These are phyloP conservation scores for Adansonia rubrostipa DNA, from an alignment of 441 rosid genomes.

Conservation along the genomic window DNA sequence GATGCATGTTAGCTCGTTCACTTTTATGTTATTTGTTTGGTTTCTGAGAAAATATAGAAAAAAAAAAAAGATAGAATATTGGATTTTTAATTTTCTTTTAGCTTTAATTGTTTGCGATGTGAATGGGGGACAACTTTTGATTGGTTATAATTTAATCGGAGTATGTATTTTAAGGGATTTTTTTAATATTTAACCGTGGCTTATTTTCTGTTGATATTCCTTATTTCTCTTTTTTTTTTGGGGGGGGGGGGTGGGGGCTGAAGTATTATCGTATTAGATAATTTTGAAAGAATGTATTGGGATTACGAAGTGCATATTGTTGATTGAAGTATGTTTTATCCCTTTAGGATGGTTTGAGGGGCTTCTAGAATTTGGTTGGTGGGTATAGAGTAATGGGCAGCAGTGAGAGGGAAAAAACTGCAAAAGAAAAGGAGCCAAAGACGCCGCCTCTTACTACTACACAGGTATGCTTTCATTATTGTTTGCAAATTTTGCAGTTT, in stretches of 20 bases:
- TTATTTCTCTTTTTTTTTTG: neutral
- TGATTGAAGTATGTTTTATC: conserved; percentile 31
- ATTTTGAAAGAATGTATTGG: conserved; percentile 4
- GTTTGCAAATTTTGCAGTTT: conserved; percentile 19
- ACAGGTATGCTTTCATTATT: conserved; percentile 51
- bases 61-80: neutral
- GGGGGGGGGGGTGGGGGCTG: neutral
- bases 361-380: conserved; percentile 16
- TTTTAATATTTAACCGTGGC: neutral
- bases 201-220: neutral
- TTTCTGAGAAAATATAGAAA: neutral
- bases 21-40: conserved; percentile 7
- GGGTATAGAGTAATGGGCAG: conserved; percentile 63
- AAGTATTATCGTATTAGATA: neutral
- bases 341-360: conserved; percentile 53
- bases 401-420: conserved; percentile 68
- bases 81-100: no score
- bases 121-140: neutral
- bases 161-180: neutral
- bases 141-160: conserved; percentile 4
- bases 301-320: conserved; percentile 8
- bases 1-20: neutral
- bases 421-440: conserved; percentile 81
- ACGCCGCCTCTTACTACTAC: conserved; percentile 55
- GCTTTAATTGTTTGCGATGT: neutral